Evolutionary conservation across 129 eudicot genomes (phyloP).

Genomic region (Centella asiatica): DNA sequence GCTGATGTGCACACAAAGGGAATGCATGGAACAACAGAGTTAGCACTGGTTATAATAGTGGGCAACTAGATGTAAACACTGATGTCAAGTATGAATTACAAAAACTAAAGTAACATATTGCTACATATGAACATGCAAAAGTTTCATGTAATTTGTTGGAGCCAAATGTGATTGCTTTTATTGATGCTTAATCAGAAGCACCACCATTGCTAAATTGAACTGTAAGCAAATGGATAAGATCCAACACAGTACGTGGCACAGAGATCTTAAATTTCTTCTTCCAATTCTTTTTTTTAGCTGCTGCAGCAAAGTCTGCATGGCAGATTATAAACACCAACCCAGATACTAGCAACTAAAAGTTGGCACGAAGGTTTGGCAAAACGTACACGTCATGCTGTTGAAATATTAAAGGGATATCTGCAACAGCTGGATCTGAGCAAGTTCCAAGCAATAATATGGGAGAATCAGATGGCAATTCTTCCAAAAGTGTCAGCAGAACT

Average conservation of each 20-base stretch:
- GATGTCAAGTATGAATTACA: neutral
- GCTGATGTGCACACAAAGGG: too few species aligned
- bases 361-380: constrained; percentile 8
- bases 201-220: neutral
- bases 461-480: constrained; percentile 81
- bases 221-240: neutral
- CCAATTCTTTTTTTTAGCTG: neutral
- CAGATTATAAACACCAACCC: neutral
- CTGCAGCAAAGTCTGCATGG: neutral
- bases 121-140: neutral
- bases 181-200: neutral
- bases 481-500: constrained; percentile 71
- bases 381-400: constrained; percentile 59
- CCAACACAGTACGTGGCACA: neutral
- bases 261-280: neutral
- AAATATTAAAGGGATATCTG: constrained; percentile 46
- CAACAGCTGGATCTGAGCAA: constrained; percentile 42
- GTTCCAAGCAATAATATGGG: constrained; percentile 86
- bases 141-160: neutral
- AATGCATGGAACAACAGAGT: too few species aligned
- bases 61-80: neutral
- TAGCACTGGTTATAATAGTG: too few species aligned
- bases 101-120: neutral
- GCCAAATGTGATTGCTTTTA: too few species aligned
- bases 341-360: neutral